Conservation (phyloP, 257 asterid genomes). For the Forsythia suspensa region DNA sequence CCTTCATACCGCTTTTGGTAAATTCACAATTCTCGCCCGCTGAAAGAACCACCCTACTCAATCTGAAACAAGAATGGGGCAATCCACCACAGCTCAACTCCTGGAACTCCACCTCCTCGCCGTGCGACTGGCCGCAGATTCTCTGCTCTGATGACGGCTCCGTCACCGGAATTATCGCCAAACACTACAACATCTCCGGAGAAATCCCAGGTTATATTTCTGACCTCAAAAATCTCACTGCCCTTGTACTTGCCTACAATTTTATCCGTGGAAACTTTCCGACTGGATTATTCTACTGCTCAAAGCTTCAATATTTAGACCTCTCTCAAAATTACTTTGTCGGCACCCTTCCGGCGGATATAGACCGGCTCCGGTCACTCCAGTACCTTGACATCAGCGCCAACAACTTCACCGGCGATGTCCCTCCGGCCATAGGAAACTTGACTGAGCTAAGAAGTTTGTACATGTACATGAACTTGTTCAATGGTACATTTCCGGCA, state of each 20-base stretch:
- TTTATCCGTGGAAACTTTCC: conserved; percentile 55
- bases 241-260: conserved; percentile 45
- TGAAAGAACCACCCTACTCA: conserved; percentile 45
- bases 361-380: conserved; percentile 48
- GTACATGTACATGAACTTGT: conserved; percentile 44
- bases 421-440: conserved; percentile 69
- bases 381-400: conserved; percentile 48
- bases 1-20: conserved; percentile 30
- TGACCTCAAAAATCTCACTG: conserved; percentile 47
- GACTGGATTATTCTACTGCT: conserved; percentile 42
- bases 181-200: conserved; percentile 30
- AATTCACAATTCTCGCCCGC: conserved; percentile 46
- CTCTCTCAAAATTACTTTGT: conserved; percentile 62
- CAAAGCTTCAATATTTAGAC: conserved; percentile 51
- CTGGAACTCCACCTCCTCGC: conserved; percentile 35
- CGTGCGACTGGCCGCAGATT: conserved; percentile 41
- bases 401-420: conserved; percentile 79
- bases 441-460: conserved; percentile 40
- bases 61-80: conserved; percentile 25
- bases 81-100: conserved; percentile 14
- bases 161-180: conserved; percentile 45
- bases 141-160: conserved; percentile 34
- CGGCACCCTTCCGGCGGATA: conserved; percentile 57
- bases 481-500: conserved; percentile 62
- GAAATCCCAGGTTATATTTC: conserved; percentile 51